Evolutionary conservation across 331 rosid species (phyloP), one percentile per base, ranked within the genome.

Genomic region (Cydonia oblonga): DNA sequence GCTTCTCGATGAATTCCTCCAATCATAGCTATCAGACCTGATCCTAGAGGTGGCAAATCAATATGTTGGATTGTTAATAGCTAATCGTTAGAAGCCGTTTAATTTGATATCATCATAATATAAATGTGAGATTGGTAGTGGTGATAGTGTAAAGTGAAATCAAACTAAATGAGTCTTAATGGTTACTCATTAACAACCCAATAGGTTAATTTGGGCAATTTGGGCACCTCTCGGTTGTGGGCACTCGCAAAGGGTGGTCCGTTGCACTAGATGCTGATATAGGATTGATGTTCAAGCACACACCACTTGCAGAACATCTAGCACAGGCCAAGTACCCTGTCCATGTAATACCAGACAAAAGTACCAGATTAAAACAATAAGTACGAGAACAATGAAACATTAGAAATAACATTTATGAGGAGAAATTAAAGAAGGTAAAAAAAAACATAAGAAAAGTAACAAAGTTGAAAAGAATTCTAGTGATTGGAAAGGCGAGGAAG

Each of bases 271-370:
- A 81, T 69, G 73, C 82, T 14, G 96, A 91, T 72, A 91, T 75
- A 51, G 86, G 88, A 75, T 89, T 80, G 56, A 80, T 71, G 68
- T 82, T 84, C 87, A 95, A 74, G 80, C 96, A 89, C 10, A 83
- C 87, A 18, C 97, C 97, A 70, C 96, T 86, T 1, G 96, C 81
- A 5, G 97, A 88, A 81, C 98, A 89, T 71, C 97, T 84, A 70
- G 96, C 97, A 69, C 98, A 91, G 28, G 97, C 89, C 82, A 93
- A 81, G 88, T 93, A 93, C 40, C 98, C 97, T 93, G 72, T 54
- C 56, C 81, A 79, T 8, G 64, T 18, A 19, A 8, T 63, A 63
- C 69, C 26, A 67, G 18, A 35, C 64, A 56, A 72, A 49, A 38
- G 35, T 53, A 14, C 18, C 32, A 73, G 14, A 30, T 33, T 51